Percentiles rank a stretch among this genome's conserved stretches.
phyloP scores from a whole-genome alignment of 1,284 basidiomycete species.

The Chiua sp. region DNA sequence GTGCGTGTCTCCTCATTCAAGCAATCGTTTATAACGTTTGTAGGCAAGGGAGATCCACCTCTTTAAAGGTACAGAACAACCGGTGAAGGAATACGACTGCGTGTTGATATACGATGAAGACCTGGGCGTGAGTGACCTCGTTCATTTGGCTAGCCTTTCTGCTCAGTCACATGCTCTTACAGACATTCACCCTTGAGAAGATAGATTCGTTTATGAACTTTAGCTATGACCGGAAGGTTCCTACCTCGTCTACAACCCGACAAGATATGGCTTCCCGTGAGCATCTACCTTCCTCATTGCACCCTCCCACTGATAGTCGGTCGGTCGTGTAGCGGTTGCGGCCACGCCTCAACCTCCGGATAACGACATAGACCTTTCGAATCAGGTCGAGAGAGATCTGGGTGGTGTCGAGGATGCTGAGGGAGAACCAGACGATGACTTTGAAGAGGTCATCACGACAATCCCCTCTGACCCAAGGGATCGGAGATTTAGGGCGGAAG shows the following conservation, averaged over 20 bases:
- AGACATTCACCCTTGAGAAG: conserved; percentile 78
- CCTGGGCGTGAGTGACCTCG: conserved; percentile 53
- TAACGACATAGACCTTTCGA: conserved; percentile 40
- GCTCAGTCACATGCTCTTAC: conserved; percentile 13
- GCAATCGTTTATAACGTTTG: conserved; percentile 7
- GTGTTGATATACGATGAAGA: conserved; percentile 79
- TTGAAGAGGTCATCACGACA: conserved; percentile 42
- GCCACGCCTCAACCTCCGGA: conserved; percentile 15
- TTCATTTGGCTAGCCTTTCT: not conserved
- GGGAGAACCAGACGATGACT: conserved; percentile 50
- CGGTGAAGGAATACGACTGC: conserved; percentile 72
- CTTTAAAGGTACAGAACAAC: conserved; percentile 60
- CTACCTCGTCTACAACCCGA: conserved; percentile 31
- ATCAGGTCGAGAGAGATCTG: conserved; percentile 39
- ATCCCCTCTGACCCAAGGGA: conserved; percentile 29
- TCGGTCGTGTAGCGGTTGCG: conserved; percentile 22
- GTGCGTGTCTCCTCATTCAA: not conserved
- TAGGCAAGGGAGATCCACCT: conserved; percentile 61
- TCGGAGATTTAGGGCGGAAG: conserved; percentile 30
- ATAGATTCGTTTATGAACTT: conserved; percentile 67
- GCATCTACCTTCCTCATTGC: conserved; percentile 20
- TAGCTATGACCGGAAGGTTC: conserved; percentile 53
- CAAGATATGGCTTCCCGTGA: conserved; percentile 52
- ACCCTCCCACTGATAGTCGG: conserved; percentile 8
- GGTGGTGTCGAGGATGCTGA: conserved; percentile 47